These are phyloP conservation scores for Stereum hirsutum DNA, from an alignment of 1,284 basidiomycete species.

Conservation along the genomic window DNA sequence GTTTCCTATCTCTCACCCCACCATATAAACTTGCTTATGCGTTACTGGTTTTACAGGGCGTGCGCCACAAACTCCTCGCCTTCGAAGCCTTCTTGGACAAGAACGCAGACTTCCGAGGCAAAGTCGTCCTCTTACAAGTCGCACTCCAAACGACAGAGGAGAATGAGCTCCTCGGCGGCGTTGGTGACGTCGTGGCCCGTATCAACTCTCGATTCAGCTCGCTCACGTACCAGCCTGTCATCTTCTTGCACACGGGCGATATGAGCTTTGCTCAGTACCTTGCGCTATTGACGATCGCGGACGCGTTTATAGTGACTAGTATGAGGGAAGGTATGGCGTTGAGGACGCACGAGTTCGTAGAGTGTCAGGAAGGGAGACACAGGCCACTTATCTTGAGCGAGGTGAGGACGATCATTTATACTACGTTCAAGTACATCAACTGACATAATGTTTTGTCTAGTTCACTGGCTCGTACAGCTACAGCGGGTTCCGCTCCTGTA, in stretches of 20 bases:
- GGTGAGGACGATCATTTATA: slow-evolving; percentile 24
- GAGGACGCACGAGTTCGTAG: slow-evolving; percentile 74
- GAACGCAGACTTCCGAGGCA: slow-evolving; percentile 70
- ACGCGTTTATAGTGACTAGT: slow-evolving; percentile 82
- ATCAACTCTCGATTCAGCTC: slow-evolving; percentile 80
- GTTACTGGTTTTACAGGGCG: slow-evolving; percentile 35
- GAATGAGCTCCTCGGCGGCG: slow-evolving; percentile 67
- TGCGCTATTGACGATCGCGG: slow-evolving; percentile 73
- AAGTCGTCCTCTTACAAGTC: slow-evolving; percentile 81
- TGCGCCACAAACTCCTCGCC: slow-evolving; percentile 75
- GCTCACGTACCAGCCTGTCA: slow-evolving; percentile 81
- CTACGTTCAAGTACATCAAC: slow-evolving; percentile 2
- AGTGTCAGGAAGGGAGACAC: slow-evolving; percentile 65
- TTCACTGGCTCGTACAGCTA: slow-evolving; percentile 85
- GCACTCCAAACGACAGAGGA: slow-evolving; percentile 77
- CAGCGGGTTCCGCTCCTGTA: slow-evolving; percentile 79
- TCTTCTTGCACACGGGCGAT: slow-evolving; percentile 83
- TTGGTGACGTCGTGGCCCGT: slow-evolving; percentile 70
- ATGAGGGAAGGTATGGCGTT: slow-evolving; percentile 86
- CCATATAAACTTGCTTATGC: background rate
- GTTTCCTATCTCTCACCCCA: slow-evolving; percentile 3
- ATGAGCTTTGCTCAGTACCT: slow-evolving; percentile 83
- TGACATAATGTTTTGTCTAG: slow-evolving; percentile 20
- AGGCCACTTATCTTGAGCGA: slow-evolving; percentile 73
- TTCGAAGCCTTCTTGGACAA: slow-evolving; percentile 81